Base-by-base conservation (phyloP, 495 filamentous ascomycete species). In the Aspergillus cristatus region DNA sequence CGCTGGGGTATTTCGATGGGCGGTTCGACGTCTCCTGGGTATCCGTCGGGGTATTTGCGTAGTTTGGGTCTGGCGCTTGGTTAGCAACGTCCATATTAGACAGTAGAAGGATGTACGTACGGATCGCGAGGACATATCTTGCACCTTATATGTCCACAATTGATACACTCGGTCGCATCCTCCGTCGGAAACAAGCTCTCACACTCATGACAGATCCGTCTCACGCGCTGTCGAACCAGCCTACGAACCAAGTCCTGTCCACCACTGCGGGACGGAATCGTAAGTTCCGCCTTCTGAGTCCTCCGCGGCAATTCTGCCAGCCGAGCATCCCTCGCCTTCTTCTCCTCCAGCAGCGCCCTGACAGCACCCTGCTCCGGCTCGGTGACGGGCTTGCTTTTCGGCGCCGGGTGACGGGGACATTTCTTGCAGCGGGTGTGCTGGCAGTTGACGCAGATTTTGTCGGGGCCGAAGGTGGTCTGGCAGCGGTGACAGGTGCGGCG, bases 401-500 rank as follows among this genome's bases (percentile, higher is more conserved):
- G 55, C 38, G 71, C 58, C 3, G 86, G 85, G 42, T 79, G 73
- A 7, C 85, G 75, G 11, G 83, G 77, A 53, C 86, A 93, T 45
- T 79, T 78, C 56, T 77, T 84, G 72, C 86, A 93, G 28, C 83
- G 72, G 30, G 62, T 70, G 60, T 93, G 86, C 42, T 80, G 70
- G 60, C 86, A 93, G 24, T 74, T 75, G 45, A 65, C 57, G 58
- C 86, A 93, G 30, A 76, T 61, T 51, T 78, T 86, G 40, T 80
- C 76, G 14, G 70, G 56, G 34, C 82, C 84, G 56, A 81, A 93
- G 13, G 71, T 71, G 3, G 79, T 78, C 43, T 81, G 71, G 57
- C 86, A 93, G 41, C 72, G 74, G 53, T 93, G 86, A 50, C 86
- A 93, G 38, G 69, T 78, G 37, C 84, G 81, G 47, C 85, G 89